Evolutionary conservation across 2,329 filamentous ascomycete species (phyloP).

Genomic region (Aspergillus fischeri): DNA sequence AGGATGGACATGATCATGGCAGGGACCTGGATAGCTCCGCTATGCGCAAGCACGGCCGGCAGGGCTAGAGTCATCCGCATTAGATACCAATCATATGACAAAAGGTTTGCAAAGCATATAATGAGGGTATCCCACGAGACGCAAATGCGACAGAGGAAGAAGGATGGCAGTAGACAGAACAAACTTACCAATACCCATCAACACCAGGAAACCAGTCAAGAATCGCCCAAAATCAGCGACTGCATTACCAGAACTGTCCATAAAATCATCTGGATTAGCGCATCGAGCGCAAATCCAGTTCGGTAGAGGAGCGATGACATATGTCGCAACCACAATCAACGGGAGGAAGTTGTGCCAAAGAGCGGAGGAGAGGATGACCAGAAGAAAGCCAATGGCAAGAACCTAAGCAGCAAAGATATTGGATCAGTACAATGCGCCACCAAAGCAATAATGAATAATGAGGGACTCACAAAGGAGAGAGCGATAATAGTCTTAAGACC

Average conservation of each 20-base stretch:
- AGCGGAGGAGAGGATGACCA: slow-evolving; percentile 96
- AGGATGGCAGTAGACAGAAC: not conserved
- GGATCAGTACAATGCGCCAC: not conserved
- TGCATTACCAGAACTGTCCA: slow-evolving; percentile 75
- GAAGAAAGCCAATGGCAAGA: slow-evolving; percentile 95
- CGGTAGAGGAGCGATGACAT: slow-evolving; percentile 85
- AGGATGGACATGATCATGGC: slow-evolving; percentile 95
- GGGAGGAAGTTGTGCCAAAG: slow-evolving; percentile 94
- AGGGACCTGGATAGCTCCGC: slow-evolving; percentile 71
- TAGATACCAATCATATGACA: not conserved
- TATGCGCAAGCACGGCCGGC: slow-evolving; percentile 82
- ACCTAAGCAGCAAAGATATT: slow-evolving; percentile 48
- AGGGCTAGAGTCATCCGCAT: slow-evolving; percentile 57
- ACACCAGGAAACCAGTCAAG: slow-evolving; percentile 88
- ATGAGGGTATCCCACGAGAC: not conserved
- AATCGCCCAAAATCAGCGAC: slow-evolving; percentile 93
- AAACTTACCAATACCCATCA: slow-evolving; percentile 91
- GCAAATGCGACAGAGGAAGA: not conserved
- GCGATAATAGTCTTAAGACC: slow-evolving; percentile 99
- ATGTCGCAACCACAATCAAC: slow-evolving; percentile 91
- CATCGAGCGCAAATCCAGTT: slow-evolving; percentile 94
- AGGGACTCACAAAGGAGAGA: slow-evolving; percentile 76
- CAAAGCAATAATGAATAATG: not conserved
- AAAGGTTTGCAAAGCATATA: not conserved
- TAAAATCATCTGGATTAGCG: slow-evolving; percentile 92